These are phyloP conservation scores for Cotoneaster glaucophyllus DNA, from an alignment of 306 rosid species.

Conservation along the genomic window DNA sequence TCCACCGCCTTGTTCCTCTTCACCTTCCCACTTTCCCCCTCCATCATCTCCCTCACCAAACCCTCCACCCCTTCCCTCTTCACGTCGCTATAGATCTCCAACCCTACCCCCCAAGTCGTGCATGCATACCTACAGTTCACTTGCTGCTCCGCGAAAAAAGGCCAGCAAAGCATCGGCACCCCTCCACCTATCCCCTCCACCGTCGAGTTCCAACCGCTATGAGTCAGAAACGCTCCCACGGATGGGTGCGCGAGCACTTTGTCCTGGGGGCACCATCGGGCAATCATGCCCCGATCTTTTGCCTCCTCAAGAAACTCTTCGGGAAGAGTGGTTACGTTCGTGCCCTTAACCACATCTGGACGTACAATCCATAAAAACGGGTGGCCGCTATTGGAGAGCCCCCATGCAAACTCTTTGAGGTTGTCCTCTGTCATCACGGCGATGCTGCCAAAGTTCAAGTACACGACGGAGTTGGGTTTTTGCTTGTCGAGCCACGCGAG, in stretches of 20 bases:
- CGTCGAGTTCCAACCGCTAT: conserved; percentile 15
- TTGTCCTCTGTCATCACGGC: conserved; percentile 6
- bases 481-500: conserved; percentile 11
- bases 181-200: conserved; percentile 14
- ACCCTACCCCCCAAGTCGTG: conserved; percentile 13
- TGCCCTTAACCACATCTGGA: conserved; percentile 2
- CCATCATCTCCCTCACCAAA: conserved; percentile 14
- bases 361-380: conserved; percentile 2
- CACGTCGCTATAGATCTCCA: conserved; percentile 4
- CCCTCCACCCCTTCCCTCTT: not conserved
- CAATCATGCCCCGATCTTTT: not conserved
- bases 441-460: conserved; percentile 13
- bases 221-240: conserved; percentile 5
- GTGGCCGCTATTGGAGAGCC: conserved; percentile 8
- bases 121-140: conserved; percentile 13
- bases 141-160: conserved; percentile 15
- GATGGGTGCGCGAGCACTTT: conserved; percentile 9
- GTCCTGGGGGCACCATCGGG: conserved; percentile 8
- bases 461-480: not conserved
- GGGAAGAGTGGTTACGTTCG: not conserved
- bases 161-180: conserved; percentile 14
- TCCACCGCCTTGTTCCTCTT: conserved; percentile 8
- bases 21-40: conserved; percentile 1
- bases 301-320: not conserved
- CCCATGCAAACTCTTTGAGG: conserved; percentile 14